Evolutionary conservation across 768 basidiomycete species (phyloP).

Genomic region (Rhodotorula sphaerocarpa): DNA sequence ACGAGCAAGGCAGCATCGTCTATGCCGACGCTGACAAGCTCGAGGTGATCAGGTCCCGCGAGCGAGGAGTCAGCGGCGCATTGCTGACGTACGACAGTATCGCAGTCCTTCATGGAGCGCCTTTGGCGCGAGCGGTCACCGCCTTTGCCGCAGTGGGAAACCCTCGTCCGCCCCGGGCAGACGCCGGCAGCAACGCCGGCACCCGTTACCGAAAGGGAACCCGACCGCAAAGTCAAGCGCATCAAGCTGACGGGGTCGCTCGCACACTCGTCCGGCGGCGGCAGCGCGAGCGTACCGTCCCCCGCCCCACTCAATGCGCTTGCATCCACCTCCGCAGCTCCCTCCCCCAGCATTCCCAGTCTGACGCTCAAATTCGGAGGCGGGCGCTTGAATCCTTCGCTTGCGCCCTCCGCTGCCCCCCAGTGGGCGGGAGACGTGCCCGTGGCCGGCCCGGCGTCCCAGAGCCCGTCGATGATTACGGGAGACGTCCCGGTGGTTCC

Average conservation of each 20-base stretch:
- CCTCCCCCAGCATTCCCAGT: background rate
- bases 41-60: conserved; percentile 12
- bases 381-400: background rate
- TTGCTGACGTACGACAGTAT: too few relatives aligned
- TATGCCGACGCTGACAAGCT: conserved; percentile 34
- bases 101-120: conserved; percentile 22
- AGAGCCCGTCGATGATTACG: too few relatives aligned
- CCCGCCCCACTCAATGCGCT: background rate
- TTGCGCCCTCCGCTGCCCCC: background rate
- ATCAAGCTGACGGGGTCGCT: conserved; percentile 30
- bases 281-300: background rate
- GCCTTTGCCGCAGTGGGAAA: conserved; percentile 29
- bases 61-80: background rate
- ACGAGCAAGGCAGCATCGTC: conserved; percentile 28
- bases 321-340: background rate
- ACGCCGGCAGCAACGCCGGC: too few relatives aligned
- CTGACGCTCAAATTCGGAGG: conserved; percentile 27
- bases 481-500: too few relatives aligned
- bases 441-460: too few relatives aligned
- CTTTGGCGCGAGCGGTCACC: conserved; percentile 22
- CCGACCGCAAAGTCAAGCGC: conserved; percentile 21
- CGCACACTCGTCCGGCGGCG: too few relatives aligned
- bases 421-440: too few relatives aligned
- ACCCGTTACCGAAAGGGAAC: background rate
- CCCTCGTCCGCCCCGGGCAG: conserved; percentile 20